Conservation (phyloP, 495 filamentous ascomycete species). For the Umbilicaria muhlenbergii region DNA sequence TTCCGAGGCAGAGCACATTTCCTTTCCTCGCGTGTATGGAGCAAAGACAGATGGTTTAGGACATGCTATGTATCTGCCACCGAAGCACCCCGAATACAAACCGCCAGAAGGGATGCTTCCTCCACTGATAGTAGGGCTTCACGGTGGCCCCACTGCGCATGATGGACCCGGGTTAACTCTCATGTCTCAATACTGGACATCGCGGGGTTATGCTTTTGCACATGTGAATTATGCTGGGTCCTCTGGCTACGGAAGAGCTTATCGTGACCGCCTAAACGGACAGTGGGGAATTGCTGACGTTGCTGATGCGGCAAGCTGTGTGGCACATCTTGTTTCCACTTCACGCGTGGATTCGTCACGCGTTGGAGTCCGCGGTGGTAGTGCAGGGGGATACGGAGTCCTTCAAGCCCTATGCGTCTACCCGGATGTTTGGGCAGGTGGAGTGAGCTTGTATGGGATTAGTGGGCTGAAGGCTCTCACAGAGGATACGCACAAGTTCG, state of each 20-base stretch:
- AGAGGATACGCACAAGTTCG: constrained; percentile 35
- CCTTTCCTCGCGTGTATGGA: constrained; percentile 19
- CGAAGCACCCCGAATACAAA: constrained; percentile 25
- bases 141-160: constrained; percentile 33
- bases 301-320: constrained; percentile 27
- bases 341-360: constrained; percentile 20
- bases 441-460: constrained; percentile 29
- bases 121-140: constrained; percentile 28
- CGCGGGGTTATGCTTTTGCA: constrained; percentile 32
- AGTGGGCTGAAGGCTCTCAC: constrained; percentile 25
- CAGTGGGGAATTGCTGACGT: constrained; percentile 29
- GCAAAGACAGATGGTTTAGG: constrained; percentile 9
- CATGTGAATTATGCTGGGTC: constrained; percentile 34
- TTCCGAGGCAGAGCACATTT: constrained; percentile 19
- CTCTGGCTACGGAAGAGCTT: constrained; percentile 30
- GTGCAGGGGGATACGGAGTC: constrained; percentile 32
- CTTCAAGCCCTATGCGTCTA: constrained; percentile 22
- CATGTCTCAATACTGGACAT: constrained; percentile 32
- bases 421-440: constrained; percentile 23
- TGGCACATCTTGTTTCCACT: constrained; percentile 21
- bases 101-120: constrained; percentile 17
- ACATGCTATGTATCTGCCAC: constrained; percentile 29
- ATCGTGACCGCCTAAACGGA: constrained; percentile 26
- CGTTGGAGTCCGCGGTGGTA: constrained; percentile 30
- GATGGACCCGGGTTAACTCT: constrained; percentile 18